Percentiles rank a stretch among this genome's conserved stretches.
Evolutionary conservation across 2,329 filamentous ascomycete species (phyloP).

Genomic region (Drechslerella stenobrocha): DNA sequence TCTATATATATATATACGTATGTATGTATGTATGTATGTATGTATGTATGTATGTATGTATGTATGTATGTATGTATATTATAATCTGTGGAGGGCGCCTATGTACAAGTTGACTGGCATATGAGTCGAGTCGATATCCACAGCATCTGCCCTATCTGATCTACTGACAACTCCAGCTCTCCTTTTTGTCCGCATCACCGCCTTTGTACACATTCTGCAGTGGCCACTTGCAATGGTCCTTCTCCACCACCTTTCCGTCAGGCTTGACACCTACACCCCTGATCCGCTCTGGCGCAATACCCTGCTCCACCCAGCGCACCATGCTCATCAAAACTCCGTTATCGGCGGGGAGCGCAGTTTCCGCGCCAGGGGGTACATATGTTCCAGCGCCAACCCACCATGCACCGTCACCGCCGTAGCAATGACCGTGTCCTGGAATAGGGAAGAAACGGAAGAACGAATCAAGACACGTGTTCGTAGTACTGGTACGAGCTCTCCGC

Average conservation of each 20-base stretch:
- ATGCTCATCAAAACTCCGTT: slow-evolving; percentile 57
- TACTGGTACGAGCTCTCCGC: slow-evolving; percentile 24
- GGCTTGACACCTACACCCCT: slow-evolving; percentile 32
- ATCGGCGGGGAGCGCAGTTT: neutral
- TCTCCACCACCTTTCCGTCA: neutral
- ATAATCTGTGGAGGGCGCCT: neutral
- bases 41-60: slow-evolving; percentile 7
- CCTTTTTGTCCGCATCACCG: neutral
- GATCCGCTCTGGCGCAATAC: slow-evolving; percentile 54
- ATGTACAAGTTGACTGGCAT: neutral
- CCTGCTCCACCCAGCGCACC: slow-evolving; percentile 60
- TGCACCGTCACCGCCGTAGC: slow-evolving; percentile 53
- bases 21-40: too few species aligned
- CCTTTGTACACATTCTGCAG: slow-evolving; percentile 2
- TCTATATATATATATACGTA: too few species aligned
- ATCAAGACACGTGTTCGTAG: slow-evolving; percentile 46
- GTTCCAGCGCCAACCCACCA: too few species aligned
- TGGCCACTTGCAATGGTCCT: slow-evolving; percentile 33
- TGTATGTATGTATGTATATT: neutral
- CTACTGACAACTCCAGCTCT: slow-evolving; percentile 14
- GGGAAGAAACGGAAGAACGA: slow-evolving; percentile 55
- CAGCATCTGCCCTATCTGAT: neutral
- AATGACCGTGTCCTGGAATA: slow-evolving; percentile 55
- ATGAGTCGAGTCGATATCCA: neutral
- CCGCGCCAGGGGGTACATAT: too few species aligned